Base-by-base conservation (phyloP, 176 grass and related monocot species). In the Themeda triandra region DNA sequence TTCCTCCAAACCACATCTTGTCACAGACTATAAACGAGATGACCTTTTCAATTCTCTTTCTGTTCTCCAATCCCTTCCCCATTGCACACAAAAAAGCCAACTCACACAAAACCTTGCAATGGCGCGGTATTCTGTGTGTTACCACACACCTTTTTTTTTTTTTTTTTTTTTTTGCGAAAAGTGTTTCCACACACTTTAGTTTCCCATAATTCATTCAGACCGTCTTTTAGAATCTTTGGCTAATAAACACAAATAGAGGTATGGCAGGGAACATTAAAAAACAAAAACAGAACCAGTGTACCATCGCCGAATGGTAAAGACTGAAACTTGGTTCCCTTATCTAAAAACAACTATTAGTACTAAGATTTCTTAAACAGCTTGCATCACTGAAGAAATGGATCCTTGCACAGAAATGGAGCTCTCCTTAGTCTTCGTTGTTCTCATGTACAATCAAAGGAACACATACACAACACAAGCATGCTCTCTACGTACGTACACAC, bases 381-480 rank as follows among this genome's bases (percentile, higher is more conserved):
- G 8, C 1, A 65, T 31, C 77, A 58, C 11, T 10, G 73, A 36
- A 80, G 14, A 79, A 67, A 78, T 69, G 14, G 44, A 79, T 81
- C 62, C 30, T 62, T 85, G 37, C 49, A 83, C 19, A 29, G 72
- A 87, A 83, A 85, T 63, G 69, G 23, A 31, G 60, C 69, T 78
- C 53, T 78, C 28, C 49, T 45, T 42, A 73, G 63, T 31, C 51
- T 45, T 63, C n/a, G 36, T 85, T 83, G 37, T 89, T 84, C 76
- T 88, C 88, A 95, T 95, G 91, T 95, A 93, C 91, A 96, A 89
- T 80, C 71, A 85, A 85, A 90, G 86, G 86, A 82, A 86, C 76
- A 75, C 78, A 83, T 10, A 29, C 80, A 64, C 72, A 79, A 63
- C 77, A 63, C 77, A 79, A 13, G 39, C 60, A 53, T 81, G 63